A percentile compares a stretch with the other conserved stretches of the same genome.
These are phyloP conservation scores for Cicer chorassanicum DNA, from an alignment of 306 rosid genomes.

Conservation along the genomic window DNA sequence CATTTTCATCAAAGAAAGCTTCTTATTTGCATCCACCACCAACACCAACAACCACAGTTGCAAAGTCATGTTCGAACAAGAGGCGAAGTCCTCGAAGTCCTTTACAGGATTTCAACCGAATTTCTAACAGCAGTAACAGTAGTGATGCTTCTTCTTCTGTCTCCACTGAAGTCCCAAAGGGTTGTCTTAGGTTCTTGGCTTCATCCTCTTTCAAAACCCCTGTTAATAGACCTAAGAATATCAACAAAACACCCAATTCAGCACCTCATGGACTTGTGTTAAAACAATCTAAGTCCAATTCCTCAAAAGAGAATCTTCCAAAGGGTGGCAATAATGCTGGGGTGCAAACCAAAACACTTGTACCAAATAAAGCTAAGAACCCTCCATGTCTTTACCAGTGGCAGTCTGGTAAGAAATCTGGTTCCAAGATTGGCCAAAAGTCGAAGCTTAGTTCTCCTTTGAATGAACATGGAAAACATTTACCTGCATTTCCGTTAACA, in stretches of 20 bases:
- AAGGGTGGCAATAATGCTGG: conserved; percentile 43
- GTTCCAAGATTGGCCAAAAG: conserved; percentile 48
- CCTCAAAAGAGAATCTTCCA: conserved; percentile 56
- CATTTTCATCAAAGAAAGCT: conserved; percentile 63
- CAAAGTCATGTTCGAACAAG: conserved; percentile 42
- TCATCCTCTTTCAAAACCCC: conserved; percentile 58
- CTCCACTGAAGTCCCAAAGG: conserved; percentile 68
- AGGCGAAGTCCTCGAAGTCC: conserved; percentile 55
- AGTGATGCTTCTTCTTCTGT: conserved; percentile 58
- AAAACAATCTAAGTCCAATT: conserved; percentile 49
- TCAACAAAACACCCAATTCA: conserved; percentile 60
- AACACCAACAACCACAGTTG: conserved; percentile 41
- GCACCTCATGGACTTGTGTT: conserved; percentile 40
- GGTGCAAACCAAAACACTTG: conserved; percentile 40
- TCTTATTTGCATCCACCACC: conserved; percentile 49
- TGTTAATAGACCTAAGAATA: conserved; percentile 43
- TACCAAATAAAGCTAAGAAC: conserved; percentile 47
- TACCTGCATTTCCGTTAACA: conserved; percentile 44
- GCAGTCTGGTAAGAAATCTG: conserved; percentile 64
- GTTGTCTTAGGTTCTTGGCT: conserved; percentile 78
- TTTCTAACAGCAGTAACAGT: conserved; percentile 51
- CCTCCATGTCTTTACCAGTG: conserved; percentile 66
- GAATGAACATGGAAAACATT: conserved; percentile 39
- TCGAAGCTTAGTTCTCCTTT: conserved; percentile 47
- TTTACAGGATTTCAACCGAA: conserved; percentile 60